Conservation (phyloP, 2,329 filamentous ascomycete species). For the Microcyclosporella mali region DNA sequence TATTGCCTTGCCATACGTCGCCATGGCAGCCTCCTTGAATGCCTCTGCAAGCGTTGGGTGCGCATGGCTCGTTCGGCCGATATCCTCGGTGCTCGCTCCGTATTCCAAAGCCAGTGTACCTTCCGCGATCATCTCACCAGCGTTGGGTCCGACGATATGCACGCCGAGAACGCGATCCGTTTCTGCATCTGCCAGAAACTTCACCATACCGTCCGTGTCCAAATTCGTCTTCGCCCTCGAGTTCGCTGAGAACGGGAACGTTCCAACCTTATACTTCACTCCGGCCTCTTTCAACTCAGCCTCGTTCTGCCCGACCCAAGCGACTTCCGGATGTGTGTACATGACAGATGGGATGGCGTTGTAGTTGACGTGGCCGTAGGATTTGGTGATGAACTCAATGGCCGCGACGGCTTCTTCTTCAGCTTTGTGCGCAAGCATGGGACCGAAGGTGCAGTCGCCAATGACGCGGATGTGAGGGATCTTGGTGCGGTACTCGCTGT, state of each 20-base stretch:
- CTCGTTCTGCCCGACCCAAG: conserved; percentile 97
- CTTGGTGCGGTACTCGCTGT: conserved; percentile 98
- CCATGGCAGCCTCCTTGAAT: conserved; percentile 99
- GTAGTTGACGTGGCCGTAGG: conserved; percentile 98
- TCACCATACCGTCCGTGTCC: conserved; percentile 91
- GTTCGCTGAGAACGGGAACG: conserved; percentile 97
- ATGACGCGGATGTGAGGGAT: conserved; percentile 93
- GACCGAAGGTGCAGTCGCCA: conserved; percentile 89
- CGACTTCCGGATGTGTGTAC: conserved; percentile 98
- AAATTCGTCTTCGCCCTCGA: conserved; percentile 98
- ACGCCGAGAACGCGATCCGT: conserved; percentile 92
- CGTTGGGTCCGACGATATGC: conserved; percentile 93
- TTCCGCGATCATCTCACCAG: conserved; percentile 99
- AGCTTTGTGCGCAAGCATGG: conserved; percentile 97
- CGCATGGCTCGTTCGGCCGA: conserved; percentile 89
- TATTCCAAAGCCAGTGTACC: conserved; percentile 93
- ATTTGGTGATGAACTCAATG: conserved; percentile 96
- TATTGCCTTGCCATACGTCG: conserved; percentile 89
- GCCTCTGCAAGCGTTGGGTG: conserved; percentile 94
- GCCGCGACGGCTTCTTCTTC: conserved; percentile 96
- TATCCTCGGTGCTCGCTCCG: conserved; percentile 89
- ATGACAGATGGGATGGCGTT: conserved; percentile 95
- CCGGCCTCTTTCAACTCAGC: conserved; percentile 86
- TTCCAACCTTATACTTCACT: conserved; percentile 86
- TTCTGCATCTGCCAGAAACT: conserved; percentile 93